Conservation (phyloP, 805 yeast species). For the Barnettozyma californica region DNA sequence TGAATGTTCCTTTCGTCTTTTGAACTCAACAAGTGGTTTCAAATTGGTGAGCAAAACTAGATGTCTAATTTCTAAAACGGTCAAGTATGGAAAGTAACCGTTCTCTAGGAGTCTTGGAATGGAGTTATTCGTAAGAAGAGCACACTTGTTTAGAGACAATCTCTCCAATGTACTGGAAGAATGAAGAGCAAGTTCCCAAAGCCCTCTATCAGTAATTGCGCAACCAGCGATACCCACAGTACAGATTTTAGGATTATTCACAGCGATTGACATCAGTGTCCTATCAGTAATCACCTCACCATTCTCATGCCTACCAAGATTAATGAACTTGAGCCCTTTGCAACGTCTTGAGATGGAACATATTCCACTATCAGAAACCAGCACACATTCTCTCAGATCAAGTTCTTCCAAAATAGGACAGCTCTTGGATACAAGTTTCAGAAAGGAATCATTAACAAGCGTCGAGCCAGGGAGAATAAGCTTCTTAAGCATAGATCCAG, state of each 20-base stretch:
- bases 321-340: constrained; percentile 49
- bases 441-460: constrained; percentile 52
- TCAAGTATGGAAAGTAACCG: constrained; percentile 50
- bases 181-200: constrained; percentile 72
- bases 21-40: constrained; percentile 64
- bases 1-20: constrained; percentile 31
- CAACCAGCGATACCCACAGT: constrained; percentile 92
- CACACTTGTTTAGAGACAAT: constrained; percentile 72
- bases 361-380: constrained; percentile 70
- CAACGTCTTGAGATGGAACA: constrained; percentile 62
- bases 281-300: constrained; percentile 68
- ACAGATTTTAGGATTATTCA: constrained; percentile 39
- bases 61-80: constrained; percentile 74
- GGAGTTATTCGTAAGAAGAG: constrained; percentile 49
- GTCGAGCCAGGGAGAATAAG: constrained; percentile 66
- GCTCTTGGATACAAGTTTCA: constrained; percentile 44
- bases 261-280: constrained; percentile 53
- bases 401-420: constrained; percentile 59
- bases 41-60: constrained; percentile 52
- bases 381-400: constrained; percentile 82
- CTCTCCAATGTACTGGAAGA: constrained; percentile 51
- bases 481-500: constrained; percentile 35
- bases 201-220: constrained; percentile 62
- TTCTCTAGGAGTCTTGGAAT: constrained; percentile 42
- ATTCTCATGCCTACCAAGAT: constrained; percentile 72